These are phyloP conservation scores for Pseudomonodictys pantanalensis DNA, from an alignment of 495 filamentous ascomycete genomes.

Conservation along the genomic window DNA sequence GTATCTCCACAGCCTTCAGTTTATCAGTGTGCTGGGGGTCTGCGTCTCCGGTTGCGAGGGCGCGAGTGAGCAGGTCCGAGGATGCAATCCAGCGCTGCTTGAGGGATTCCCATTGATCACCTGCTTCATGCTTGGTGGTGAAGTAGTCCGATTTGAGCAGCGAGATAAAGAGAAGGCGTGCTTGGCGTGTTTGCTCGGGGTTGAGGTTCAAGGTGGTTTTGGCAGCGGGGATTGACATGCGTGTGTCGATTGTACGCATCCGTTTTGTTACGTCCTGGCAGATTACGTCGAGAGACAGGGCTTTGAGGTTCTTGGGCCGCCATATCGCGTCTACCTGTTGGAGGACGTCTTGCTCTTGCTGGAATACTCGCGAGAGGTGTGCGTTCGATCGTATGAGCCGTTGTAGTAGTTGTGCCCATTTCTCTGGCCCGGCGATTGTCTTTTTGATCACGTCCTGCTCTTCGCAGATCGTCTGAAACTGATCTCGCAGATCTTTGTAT, in stretches of 20 bases:
- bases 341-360: constrained; percentile 42
- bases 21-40: constrained; percentile 58
- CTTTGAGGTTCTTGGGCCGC: constrained; percentile 49
- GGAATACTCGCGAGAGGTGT: constrained; percentile 66
- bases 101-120: constrained; percentile 66
- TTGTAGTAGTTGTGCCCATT: constrained; percentile 70
- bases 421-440: constrained; percentile 65
- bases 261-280: constrained; percentile 80
- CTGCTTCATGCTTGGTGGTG: constrained; percentile 69
- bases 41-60: constrained; percentile 53
- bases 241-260: constrained; percentile 61
- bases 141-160: constrained; percentile 67
- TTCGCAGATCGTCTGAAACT: constrained; percentile 68
- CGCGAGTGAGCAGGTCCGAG: constrained; percentile 55
- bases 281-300: constrained; percentile 70
- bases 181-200: constrained; percentile 65
- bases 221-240: constrained; percentile 68
- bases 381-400: constrained; percentile 62
- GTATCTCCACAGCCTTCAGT: constrained; percentile 63
- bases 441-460: constrained; percentile 68
- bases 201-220: constrained; percentile 71
- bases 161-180: constrained; percentile 64
- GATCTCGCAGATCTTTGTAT: constrained; percentile 62
- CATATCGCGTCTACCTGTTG: constrained; percentile 38
- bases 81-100: constrained; percentile 65